Conservation (phyloP, 805 yeast species). For the Kuraishia cidri region DNA sequence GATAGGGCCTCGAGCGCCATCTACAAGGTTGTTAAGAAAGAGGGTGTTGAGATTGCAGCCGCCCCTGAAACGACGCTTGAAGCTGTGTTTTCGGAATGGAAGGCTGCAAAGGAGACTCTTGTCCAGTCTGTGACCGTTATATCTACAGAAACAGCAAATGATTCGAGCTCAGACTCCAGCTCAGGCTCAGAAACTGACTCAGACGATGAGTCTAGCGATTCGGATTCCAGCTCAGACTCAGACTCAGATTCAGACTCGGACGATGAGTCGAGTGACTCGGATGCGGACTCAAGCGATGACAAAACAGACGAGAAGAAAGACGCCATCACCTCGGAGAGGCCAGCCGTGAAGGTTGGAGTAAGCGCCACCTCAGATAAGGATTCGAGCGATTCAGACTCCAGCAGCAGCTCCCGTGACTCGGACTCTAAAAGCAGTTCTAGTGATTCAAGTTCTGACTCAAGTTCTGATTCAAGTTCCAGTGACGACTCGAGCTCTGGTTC, state of each 20-base stretch:
- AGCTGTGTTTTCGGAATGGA: too few relatives aligned
- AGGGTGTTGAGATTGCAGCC: constrained; percentile 4
- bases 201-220: neutral
- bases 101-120: too few relatives aligned
- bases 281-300: constrained; percentile 7
- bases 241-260: constrained; percentile 4
- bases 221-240: constrained; percentile 3
- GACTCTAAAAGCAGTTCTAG: too few relatives aligned
- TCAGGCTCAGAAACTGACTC: neutral
- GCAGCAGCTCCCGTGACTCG: too few relatives aligned
- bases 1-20: constrained; percentile 6
- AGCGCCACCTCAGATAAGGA: constrained; percentile 6
- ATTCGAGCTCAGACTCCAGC: too few relatives aligned
- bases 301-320: too few relatives aligned
- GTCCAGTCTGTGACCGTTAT: too few relatives aligned
- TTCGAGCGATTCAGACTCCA: constrained; percentile 4
- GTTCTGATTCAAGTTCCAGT: constrained; percentile 6
- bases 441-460: constrained; percentile 10
- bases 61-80: too few relatives aligned
- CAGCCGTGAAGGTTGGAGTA: too few relatives aligned
- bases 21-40: constrained; percentile 8
- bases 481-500: constrained; percentile 4
- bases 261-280: constrained; percentile 7
- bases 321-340: too few relatives aligned
- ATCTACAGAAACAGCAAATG: constrained; percentile 6